phyloP scores from a whole-genome alignment of 2,329 filamentous ascomycete species.

The Colletotrichum sublineola region DNA sequence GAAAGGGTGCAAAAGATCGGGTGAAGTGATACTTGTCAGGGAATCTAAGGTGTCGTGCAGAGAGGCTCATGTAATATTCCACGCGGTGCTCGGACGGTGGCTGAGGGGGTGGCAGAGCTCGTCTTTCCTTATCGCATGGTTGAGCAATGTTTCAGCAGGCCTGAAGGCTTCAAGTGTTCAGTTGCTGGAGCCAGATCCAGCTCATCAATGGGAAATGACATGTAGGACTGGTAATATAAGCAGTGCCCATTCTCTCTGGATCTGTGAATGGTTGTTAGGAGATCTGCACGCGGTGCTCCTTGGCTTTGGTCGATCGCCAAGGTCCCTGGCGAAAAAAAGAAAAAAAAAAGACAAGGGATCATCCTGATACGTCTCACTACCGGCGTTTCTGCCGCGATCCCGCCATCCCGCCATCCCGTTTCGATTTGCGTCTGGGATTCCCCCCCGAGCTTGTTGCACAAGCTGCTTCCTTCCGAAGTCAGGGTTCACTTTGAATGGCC shows the following conservation, averaged over 20 bases:
- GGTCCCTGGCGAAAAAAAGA: not conserved
- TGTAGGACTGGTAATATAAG: not conserved
- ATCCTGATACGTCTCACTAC: constrained; percentile 17
- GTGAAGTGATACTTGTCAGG: constrained; percentile 38
- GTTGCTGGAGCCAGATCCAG: not conserved
- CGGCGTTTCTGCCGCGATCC: constrained; percentile 19
- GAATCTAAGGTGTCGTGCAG: constrained; percentile 22
- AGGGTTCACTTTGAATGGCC: not conserved
- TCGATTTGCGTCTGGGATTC: constrained; percentile 22
- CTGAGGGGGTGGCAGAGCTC: not conserved
- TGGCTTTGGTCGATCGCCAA: constrained; percentile 21
- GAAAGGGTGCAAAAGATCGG: constrained; percentile 18
- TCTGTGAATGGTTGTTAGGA: not conserved
- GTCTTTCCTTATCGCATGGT: not conserved
- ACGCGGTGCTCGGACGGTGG: constrained; percentile 18
- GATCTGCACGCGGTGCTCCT: not conserved
- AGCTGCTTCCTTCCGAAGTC: not conserved
- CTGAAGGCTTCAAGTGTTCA: not conserved
- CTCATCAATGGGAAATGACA: not conserved
- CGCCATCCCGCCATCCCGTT: constrained; percentile 24
- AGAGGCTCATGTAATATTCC: constrained; percentile 17
- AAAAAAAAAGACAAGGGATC: not conserved
- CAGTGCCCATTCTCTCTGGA: not conserved
- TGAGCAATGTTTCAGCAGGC: not conserved
- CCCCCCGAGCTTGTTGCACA: not conserved